Conservation (phyloP, 441 rosid genomes). For the Erodium moschatum region DNA sequence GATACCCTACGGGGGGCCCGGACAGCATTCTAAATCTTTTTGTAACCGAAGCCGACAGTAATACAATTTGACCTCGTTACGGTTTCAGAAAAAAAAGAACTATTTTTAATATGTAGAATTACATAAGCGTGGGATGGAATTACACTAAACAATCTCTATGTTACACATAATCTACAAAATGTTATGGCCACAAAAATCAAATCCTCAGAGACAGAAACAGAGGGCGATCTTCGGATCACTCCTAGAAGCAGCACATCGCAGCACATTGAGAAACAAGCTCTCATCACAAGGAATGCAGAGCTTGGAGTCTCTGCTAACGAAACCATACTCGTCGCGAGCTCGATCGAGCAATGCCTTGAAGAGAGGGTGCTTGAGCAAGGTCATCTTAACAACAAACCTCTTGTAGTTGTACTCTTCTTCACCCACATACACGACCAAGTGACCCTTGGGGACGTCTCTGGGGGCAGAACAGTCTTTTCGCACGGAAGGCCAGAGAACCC, state of each 20-base stretch:
- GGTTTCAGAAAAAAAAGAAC: too few relatives aligned
- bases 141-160: neutral
- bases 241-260: conserved; percentile 16
- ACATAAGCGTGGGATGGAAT: too few relatives aligned
- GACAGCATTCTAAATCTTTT: too few relatives aligned
- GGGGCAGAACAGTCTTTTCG: conserved; percentile 18
- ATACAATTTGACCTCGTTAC: too few relatives aligned
- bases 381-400: conserved; percentile 28
- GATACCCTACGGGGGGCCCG: too few relatives aligned
- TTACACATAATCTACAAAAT: conserved; percentile 2
- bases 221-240: neutral
- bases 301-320: conserved; percentile 21
- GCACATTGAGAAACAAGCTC: conserved; percentile 21
- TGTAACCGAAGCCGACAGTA: too few relatives aligned
- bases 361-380: conserved; percentile 30
- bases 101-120: neutral
- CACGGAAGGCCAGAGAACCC: conserved; percentile 40
- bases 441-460: conserved; percentile 34
- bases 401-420: conserved; percentile 21
- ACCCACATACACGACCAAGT: conserved; percentile 32
- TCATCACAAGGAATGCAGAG: conserved; percentile 37
- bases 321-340: conserved; percentile 28
- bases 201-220: conserved; percentile 13
- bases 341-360: conserved; percentile 33
- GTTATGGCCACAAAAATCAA: neutral